Base-by-base conservation (phyloP, 2,329 filamentous ascomycete species). In the Chaetomium globosum region DNA sequence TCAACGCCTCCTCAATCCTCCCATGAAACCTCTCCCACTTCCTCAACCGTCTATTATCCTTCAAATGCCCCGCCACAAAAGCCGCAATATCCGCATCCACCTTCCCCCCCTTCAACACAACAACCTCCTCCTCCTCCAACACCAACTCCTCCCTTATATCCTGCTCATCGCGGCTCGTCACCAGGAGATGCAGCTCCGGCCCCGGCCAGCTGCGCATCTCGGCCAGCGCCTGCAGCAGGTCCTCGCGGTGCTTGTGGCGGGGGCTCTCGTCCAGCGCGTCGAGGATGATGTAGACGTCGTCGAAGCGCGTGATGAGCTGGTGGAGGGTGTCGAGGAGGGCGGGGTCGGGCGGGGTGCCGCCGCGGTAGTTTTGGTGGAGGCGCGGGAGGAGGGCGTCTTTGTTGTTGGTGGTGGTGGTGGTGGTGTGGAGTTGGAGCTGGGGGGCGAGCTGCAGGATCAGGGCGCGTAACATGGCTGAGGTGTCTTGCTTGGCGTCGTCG, bases 181-280 rank as follows among this genome's bases (percentile, higher is more conserved):
- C 74, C 1, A 77, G 52, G 10, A 77, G 61, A 61, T 77, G 74
- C 1, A 76, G 60, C 1, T 68, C 64, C 33, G 61, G 64, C 46
- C 72, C 68, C 10, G 55, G 57, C 71, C 70, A 75, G 8, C 36
- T 53, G 31, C 68, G 71, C 1, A 76, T 67, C 6, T 73, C 69
- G 1, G 68, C 54, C 26, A 77, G n/a, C 16, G 69, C 36, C 23
- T 73, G 33, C 4, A 79, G 67, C 26, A 76, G 48, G 1, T 66
- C 72, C 16, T 70, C 69, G 2, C 72, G 69, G 33, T 74, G 66
- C 21, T 52, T 69, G 1, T 71, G 64, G 9, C 67, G 63, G 0
- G 75, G 74, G 52, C 76, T 75, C 66, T 80, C 77, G 55, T 79
- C 76, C 6, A 79, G 67, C 0, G 77, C 78, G 64, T 80, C 77